Base-by-base conservation (phyloP, 352 stramenopile species). In the Globisporangium rhizosaccharum region DNA sequence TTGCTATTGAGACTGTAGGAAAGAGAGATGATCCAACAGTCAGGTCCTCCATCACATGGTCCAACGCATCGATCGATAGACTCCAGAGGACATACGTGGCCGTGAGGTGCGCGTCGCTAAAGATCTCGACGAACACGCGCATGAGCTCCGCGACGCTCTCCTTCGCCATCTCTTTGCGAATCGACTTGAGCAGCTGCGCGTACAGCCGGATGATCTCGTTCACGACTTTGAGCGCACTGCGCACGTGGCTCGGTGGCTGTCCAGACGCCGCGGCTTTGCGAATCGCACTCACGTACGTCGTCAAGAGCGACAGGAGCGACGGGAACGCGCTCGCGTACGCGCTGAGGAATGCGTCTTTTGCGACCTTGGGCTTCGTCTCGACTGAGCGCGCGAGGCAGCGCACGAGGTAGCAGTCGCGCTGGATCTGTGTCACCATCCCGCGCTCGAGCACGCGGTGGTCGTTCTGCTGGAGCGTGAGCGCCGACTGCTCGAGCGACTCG, bases 91-190 rank as follows among this genome's bases (percentile, higher is more conserved):
- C 79, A 61, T 81, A 93, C 83, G 85, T 65, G 47, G 66, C 53
- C 23, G 72, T 79, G n/a, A 93, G 71, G n/a, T 89, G 81, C 28
- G 70, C 36, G 47, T 91, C 71, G 48, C 83, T 82, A 61, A 93
- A 93, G 33, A 90, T 88, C 57, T 89, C 78, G 25, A 93, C 79
- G 50, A 93, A 90, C 17, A 81, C 75, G 45, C 67, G 72, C 71
- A 93, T 90, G 50, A 91, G 78, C 23, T 86, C 76, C 1, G 67
- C 71, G 23, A 93, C 79, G 0, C 66, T 79, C 0, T 89, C 79
- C 56, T 88, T 91, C 20, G 78, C 78, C 77, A 93, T 89, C 61
- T 93, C 81, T 66, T 90, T 90, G 2, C 83, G 83, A 25, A 93
- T 80, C 8, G 83, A 90, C 53, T 90, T 85, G 25, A 93, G 76